Base-by-base conservation (phyloP, 305 asterid genomes). In the Stenogyne calaminthoides region DNA sequence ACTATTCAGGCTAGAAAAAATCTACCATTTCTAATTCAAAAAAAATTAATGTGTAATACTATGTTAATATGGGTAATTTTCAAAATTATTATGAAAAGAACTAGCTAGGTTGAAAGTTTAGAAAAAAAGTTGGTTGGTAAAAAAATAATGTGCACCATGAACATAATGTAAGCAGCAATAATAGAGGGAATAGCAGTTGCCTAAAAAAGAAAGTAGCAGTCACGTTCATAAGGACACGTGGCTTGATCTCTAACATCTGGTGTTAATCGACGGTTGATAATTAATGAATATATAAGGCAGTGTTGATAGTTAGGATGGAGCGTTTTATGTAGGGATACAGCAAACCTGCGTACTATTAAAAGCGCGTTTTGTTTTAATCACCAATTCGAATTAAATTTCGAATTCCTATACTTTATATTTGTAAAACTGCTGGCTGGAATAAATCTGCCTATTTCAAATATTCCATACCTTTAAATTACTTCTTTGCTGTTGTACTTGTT, bases 111-210 rank as follows among this genome's bases (percentile, higher is more conserved):
- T 37, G 42, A n/a, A 12, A 49, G 20, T 49, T 54, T 16, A 47
- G 18, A 40, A 51, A 56, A 14, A 49, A n/a, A 14, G 20, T 6
- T 54, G 69, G 64, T 36, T 63, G 69, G 51, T 19, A 55, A 72
- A 34, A 34, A 49, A 54, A 42, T 57, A 40, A 25, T 25, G 27
- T 62, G 40, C 59, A 11, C 37, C 67, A 70, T 74, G 16, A 74
- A 68, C 56, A 68, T 62, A 55, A 66, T 46, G 59, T 51, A 49
- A 68, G 56, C 57, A 71, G 79, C 80, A 87, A 81, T 83, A 83
- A 83, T 83, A 52, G 84, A 81, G 87, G 73, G 79, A 22, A 74
- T 75, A 70, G 87, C 60, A 27, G 55, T 15, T 47, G 2, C 20
- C 19, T 5, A 46, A 46, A 46, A 14, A 46, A 44, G 16, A 6